Evolutionary conservation across 1,284 basidiomycete genomes (phyloP).

Genomic region (Boletus semigastroideus): DNA sequence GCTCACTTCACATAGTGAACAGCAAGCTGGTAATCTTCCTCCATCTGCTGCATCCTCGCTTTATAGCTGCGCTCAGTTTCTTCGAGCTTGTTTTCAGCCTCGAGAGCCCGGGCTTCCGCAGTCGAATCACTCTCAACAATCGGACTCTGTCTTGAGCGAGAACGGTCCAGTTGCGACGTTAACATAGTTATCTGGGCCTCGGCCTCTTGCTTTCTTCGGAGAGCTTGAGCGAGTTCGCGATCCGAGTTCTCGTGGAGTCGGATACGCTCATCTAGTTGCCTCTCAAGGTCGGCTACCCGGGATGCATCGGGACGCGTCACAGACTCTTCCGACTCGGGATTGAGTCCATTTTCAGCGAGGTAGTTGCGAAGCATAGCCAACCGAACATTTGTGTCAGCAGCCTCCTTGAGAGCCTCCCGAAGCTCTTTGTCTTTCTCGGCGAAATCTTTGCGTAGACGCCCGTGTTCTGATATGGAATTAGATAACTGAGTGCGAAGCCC

Average conservation of each 20-base stretch:
- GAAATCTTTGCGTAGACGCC: conserved; percentile 69
- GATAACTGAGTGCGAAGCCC: conserved; percentile 79
- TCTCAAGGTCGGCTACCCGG: conserved; percentile 70
- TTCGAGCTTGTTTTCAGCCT: conserved; percentile 72
- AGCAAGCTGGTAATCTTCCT: conserved; percentile 93
- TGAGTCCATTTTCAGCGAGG: conserved; percentile 86
- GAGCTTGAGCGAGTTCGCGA: conserved; percentile 62
- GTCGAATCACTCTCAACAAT: conserved; percentile 38
- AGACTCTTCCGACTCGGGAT: conserved; percentile 63
- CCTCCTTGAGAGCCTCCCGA: conserved; percentile 64
- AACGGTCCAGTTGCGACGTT: conserved; percentile 64
- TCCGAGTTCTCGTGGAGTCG: conserved; percentile 74
- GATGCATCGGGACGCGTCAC: conserved; percentile 45
- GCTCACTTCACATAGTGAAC: conserved; percentile 90
- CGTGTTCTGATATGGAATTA: conserved; percentile 69
- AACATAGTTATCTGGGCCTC: conserved; percentile 69
- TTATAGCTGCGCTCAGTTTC: conserved; percentile 80
- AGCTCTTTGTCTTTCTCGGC: conserved; percentile 69
- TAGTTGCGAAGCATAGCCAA: conserved; percentile 83
- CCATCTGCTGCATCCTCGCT: conserved; percentile 78
- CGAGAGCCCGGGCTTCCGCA: conserved; percentile 58
- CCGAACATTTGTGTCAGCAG: conserved; percentile 75
- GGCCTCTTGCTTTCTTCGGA: conserved; percentile 68
- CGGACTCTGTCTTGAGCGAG: conserved; percentile 55
- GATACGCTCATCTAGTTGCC: conserved; percentile 68